A percentile compares a stretch with the other conserved stretches of the same genome.
Evolutionary conservation across 306 rosid species (phyloP).

Genomic region (Cercis canadensis): DNA sequence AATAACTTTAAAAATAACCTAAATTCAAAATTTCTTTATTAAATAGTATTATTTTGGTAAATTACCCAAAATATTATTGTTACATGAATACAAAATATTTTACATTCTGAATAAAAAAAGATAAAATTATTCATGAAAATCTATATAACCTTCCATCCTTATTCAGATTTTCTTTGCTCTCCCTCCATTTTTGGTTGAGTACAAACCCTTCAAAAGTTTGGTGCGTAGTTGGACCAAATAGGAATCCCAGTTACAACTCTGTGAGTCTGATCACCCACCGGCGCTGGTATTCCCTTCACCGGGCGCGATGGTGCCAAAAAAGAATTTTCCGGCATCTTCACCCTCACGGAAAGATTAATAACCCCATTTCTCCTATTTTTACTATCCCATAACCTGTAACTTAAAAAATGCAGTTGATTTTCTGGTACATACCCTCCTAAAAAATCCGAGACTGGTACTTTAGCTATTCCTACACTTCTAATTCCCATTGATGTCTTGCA

Average conservation of each 20-base stretch:
- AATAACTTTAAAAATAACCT: no score
- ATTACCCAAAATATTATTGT: no score
- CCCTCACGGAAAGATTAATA: conserved; percentile 66
- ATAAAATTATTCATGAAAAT: no score
- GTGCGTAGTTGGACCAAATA: conserved; percentile 43
- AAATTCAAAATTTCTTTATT: no score
- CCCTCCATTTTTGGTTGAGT: no score
- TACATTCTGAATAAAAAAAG: no score
- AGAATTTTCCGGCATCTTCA: conserved; percentile 28
- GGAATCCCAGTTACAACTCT: conserved; percentile 56
- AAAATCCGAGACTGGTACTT: conserved; percentile 61
- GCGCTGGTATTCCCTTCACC: conserved; percentile 15
- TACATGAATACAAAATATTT: no score
- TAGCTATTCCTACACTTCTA: conserved; percentile 51
- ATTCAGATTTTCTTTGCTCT: no score
- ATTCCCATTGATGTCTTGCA: conserved; percentile 46
- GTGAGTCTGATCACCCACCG: conserved; percentile 33
- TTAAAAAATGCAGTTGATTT: conserved; percentile 62
- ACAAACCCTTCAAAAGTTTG: neutral
- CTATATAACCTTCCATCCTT: no score
- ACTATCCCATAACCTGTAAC: conserved; percentile 73
- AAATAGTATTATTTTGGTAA: no score
- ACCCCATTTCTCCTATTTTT: conserved; percentile 69
- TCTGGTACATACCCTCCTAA: conserved; percentile 53
- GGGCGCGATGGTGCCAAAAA: neutral